phyloP scores from a whole-genome alignment of 305 asterid species.

The Caryopteris hybrid region DNA sequence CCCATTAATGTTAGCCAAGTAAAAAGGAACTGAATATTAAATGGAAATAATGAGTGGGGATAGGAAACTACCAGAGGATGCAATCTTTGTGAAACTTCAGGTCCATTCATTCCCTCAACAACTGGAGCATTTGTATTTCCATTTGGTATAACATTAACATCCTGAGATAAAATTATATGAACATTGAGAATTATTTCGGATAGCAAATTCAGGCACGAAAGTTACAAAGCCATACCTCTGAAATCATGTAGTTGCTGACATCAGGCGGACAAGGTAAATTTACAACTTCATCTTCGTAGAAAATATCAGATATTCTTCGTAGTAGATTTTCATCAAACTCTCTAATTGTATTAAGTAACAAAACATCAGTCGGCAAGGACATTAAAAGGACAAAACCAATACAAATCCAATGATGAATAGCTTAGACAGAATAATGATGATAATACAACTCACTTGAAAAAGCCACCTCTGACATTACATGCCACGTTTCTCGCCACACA shows the following conservation, averaged over 20 bases:
- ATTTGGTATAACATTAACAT: constrained; percentile 59
- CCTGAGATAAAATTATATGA: constrained; percentile 42
- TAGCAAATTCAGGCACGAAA: background rate
- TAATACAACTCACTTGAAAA: constrained; percentile 70
- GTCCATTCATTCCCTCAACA: constrained; percentile 78
- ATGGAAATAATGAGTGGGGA: constrained; percentile 9
- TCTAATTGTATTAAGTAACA: constrained; percentile 36
- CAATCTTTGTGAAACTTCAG: constrained; percentile 68
- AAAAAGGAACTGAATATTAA: background rate
- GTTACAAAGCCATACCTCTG: constrained; percentile 54
- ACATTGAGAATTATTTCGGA: constrained; percentile 9
- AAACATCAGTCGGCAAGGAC: constrained; percentile 4
- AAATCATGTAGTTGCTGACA: constrained; percentile 85
- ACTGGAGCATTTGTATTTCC: constrained; percentile 59
- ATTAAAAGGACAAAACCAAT: background rate
- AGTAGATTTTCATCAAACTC: constrained; percentile 80
- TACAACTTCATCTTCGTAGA: constrained; percentile 75
- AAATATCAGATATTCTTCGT: constrained; percentile 56
- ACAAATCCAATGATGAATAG: constrained; percentile 7
- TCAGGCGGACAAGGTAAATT: constrained; percentile 80
- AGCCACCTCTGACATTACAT: constrained; percentile 93
- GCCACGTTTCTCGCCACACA: constrained; percentile 99
- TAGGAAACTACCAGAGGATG: constrained; percentile 41
- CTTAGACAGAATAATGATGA: constrained; percentile 16
- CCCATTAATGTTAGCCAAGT: background rate